Evolutionary conservation across 2,329 filamentous ascomycete genomes (phyloP), one percentile per base, ranked within the genome.

Genomic region (Nemania serpens): DNA sequence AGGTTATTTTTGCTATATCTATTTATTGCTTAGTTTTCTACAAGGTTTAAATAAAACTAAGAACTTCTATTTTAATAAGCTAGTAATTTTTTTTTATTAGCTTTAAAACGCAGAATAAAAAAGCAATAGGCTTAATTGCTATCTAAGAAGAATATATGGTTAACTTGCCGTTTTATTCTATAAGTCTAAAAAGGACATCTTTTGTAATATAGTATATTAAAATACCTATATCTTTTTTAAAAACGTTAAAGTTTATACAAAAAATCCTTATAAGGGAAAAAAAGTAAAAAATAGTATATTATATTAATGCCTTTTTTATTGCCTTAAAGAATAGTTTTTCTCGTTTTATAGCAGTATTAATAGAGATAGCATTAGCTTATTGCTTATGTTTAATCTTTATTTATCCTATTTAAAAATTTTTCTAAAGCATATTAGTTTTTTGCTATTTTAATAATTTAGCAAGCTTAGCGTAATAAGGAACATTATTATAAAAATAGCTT

Each of bases 231-330:
- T 20, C 39, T 12, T 18, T 13, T 17, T 53, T 25, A 22, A 53
- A 58, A 41, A 58, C 13, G 15, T 59, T 59, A 55, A 59, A 49
- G 37, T 59, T 37, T 15, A 59, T 49, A 55, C 29, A 45, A 18
- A 41, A 58, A 22, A 25, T 34, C 15, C 17, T 37, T 11, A 43
- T 49, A 34, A 18, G n/a, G n/a, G 36, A 43, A 34, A 43, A 42
- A 42, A 49, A 49, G 12, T 25, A 49, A 17, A 50, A 39, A n/a
- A n/a, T n/a, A n/a, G n/a, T n/a, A n/a, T n/a, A n/a, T n/a, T n/a
- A n/a, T n/a, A n/a, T 49, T 22, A 54, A 49, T n/a, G 10, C 17
- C 13, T 20, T 15, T 42, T 59, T 59, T 41, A 59, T 20, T 17
- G 18, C 5, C 20, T 54, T 54, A 59, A 59, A 59, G 33, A 20